Evolutionary conservation across 2,329 filamentous ascomycete genomes (phyloP), one percentile per base, ranked within the genome.

Genomic region (Xylariaceae sp.): DNA sequence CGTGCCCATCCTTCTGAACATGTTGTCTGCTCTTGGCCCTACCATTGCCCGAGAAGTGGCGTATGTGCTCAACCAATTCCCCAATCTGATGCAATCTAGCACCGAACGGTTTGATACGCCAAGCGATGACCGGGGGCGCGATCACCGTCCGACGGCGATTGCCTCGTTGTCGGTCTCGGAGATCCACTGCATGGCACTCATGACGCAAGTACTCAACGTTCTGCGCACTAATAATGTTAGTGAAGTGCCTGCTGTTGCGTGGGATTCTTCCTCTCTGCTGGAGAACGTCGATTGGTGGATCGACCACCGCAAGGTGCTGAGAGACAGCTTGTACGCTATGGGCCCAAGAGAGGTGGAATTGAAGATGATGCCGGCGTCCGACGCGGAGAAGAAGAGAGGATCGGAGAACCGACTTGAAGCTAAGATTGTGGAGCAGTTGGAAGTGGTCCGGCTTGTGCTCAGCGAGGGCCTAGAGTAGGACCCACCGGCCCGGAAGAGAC

Each of bases 271-370:
- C 0, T 79, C 80, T 1, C 82, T 95, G 51, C 82, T 88, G 64
- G 92, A 96, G 71, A 91, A 94, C 67, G 84, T 95, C 4, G 90
- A 96, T 65, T 89, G 89, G 65, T 90, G 90, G 81, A 76, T 97
- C 42, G 81, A 84, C 34, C 86, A 86, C 56, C 82, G 86, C 59
- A 84, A 85, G 65, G 77, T 87, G 57, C 76, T 97, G 58, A 82
- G 87, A 55, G 87, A 90, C 64, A 81, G 89, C 34, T 82, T 96
- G 52, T 78, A 92, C 54, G 86, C 92, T 0, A 80, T 89, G 17
- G 89, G 84, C 34, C 82, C 87, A 67, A 83, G 87, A 62, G 92
- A 96, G 74, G 78, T 82, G 49, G 86, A 87, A 64, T 86, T 82
- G 82, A 79, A 77, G 65, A 71, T 71, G 15, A 72, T 69, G 53